Evolutionary conservation across 1,139 yeast species (phyloP), one percentile per base, ranked within the genome.

Genomic region (Taphrina pruni): DNA sequence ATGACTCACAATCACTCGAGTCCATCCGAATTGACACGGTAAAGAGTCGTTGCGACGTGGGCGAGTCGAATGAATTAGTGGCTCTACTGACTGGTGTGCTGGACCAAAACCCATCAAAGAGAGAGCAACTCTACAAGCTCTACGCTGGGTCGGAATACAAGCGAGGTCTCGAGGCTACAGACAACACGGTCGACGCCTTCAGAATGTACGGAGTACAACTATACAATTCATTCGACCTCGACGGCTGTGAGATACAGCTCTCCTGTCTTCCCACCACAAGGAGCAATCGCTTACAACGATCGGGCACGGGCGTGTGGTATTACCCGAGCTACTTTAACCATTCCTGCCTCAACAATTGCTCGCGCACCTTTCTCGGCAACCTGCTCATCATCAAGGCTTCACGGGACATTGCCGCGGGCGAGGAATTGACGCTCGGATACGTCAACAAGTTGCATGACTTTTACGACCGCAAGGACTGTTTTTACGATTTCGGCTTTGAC

Each of bases 281-380:
- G 51, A 55, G 58, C 46, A 35, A 20, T 21, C 66, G 52, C 39
- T 35, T 9, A 3, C 67, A 43, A 21, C 48, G 43, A 38, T 20
- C 38, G 4, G 61, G 56, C 48, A 45, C 61, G 4, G 61, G 67
- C 14, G 61, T 64, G 43, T 64, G 61, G 61, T 35, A 51, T 46
- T 20, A 21, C 8, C 67, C 67, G 11, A 64, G 67, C 55, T 64
- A 55, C 21, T 64, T 64, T 61, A 64, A 64, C n/a, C 67, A 64
- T 48, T 54, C 61, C 43, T 64, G 67, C 50, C 48, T 64, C 14
- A 54, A 64, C 56, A 64, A 64, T 21, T 64, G 67, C 48, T 48
- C 61, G 11, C 36, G 67, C 14, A n/a, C 51, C 11, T 64, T 64
- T 14, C 9, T 64, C 26, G 57, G 57, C 6, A 58, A 64, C 21